Percentiles rank a stretch among this genome's conserved stretches.
These are phyloP conservation scores for Dictyophora rubrovolvata DNA, from an alignment of 768 basidiomycete genomes.

Conservation along the genomic window DNA sequence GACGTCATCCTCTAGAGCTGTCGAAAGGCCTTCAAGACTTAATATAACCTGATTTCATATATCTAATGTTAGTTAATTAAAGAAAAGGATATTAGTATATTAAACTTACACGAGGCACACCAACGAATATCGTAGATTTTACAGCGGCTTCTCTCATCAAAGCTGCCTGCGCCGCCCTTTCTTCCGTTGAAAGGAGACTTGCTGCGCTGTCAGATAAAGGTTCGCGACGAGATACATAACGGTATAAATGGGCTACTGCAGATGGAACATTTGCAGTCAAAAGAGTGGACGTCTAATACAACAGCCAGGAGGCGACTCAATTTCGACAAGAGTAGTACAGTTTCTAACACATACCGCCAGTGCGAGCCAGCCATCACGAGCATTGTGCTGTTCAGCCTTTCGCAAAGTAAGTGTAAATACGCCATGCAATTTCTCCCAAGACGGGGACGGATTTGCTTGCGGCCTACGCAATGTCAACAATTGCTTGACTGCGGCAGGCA, in stretches of 20 bases:
- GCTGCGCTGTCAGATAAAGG: slow-evolving; percentile 13
- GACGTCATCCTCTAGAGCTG: slow-evolving; percentile 75
- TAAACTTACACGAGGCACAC: slow-evolving; percentile 65
- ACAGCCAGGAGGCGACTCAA: not conserved
- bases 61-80: not conserved
- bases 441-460: slow-evolving; percentile 46
- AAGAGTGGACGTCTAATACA: slow-evolving; percentile 65
- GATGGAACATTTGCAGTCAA: slow-evolving; percentile 75
- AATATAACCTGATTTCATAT: slow-evolving; percentile 50
- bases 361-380: slow-evolving; percentile 74
- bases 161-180: slow-evolving; percentile 48
- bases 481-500: slow-evolving; percentile 64
- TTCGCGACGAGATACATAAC: slow-evolving; percentile 42
- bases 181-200: slow-evolving; percentile 2
- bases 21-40: slow-evolving; percentile 64
- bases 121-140: slow-evolving; percentile 84
- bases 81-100: not conserved
- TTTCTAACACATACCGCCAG: slow-evolving; percentile 48
- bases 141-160: slow-evolving; percentile 83
- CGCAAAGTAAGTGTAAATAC: slow-evolving; percentile 53
- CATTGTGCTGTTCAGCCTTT: slow-evolving; percentile 54
- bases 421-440: slow-evolving; percentile 37
- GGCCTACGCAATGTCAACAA: slow-evolving; percentile 60
- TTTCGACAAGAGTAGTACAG: no score
- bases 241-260: slow-evolving; percentile 71